Evolutionary conservation across 2,329 filamentous ascomycete genomes (phyloP), one percentile per base, ranked within the genome.

Genomic region (Claviceps sp.): DNA sequence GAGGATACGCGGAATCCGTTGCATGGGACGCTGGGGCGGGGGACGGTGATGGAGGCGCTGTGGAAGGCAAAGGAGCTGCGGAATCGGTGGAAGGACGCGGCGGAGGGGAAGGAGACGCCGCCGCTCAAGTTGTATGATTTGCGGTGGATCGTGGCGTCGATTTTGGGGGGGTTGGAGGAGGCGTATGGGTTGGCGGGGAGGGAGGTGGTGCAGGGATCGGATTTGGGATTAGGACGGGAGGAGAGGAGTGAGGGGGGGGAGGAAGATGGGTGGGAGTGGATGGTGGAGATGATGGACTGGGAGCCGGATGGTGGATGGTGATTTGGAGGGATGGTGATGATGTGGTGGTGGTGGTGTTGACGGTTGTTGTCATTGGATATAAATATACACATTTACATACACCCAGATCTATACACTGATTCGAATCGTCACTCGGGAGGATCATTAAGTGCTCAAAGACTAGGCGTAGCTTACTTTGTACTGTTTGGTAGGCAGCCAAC

Each of bases 31-130:
- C 65, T 88, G 2, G 83, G 83, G 60, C 50, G 1, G 76, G 76
- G 0, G 71, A 76, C 2, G 30, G 78, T 82, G 5, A 70, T 74
- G 11, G 67, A 70, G n/a, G 77, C 83, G 50, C 70, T 88, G 4
- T 72, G 73, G 50, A 70, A 78, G 51, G 84, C 84, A 1, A 88
- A 88, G 62, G 82, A 85, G 56, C 72, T 86, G 52, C 71, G 84
- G 1, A 88, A 88, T 57, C 71, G 79, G 9, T 88, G 84, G 84
- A 88, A 88, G 66, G 78, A 82, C 51, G 81, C 77, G 0, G 78
- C 81, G 40, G 72, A 77, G 52, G 66, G 62, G 1, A 58, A 59
- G 7, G 63, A 65, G 57, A 68, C 63, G 50, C 64, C 62, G 52
- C 64, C 61, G 22, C 67, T 87, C 2, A 73, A 75, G 53, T 76